A percentile compares a stretch with the other conserved stretches of the same genome.
phyloP scores from a whole-genome alignment of 2,329 filamentous ascomycete species.

The Hypomyces rosellus region DNA sequence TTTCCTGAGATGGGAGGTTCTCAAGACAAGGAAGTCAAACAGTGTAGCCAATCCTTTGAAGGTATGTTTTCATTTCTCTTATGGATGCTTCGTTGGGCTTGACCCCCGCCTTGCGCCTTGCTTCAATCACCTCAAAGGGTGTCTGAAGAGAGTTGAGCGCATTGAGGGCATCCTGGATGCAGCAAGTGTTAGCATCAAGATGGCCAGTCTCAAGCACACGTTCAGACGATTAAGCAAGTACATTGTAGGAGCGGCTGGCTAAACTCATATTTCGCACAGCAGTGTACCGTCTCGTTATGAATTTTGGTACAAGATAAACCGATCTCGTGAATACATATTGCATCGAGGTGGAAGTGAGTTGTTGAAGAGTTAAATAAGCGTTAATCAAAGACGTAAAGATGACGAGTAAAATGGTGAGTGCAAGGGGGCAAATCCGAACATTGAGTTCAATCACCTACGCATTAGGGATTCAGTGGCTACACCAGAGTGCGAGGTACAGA shows the following conservation, averaged over 20 bases:
- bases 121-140: constrained; percentile 74
- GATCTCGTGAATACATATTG: constrained; percentile 26
- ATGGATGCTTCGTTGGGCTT: constrained; percentile 64
- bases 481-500: no score
- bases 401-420: neutral
- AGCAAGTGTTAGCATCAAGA: neutral
- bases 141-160: constrained; percentile 87
- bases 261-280: constrained; percentile 23
- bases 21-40: constrained; percentile 26
- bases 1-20: neutral
- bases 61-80: constrained; percentile 73
- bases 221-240: constrained; percentile 14
- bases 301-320: constrained; percentile 16
- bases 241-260: constrained; percentile 28
- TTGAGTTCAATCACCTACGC: no score
- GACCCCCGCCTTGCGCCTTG: constrained; percentile 67
- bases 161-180: constrained; percentile 68
- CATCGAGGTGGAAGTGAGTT: constrained; percentile 20
- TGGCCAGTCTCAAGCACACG: no score
- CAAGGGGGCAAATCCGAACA: no score
- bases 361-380: neutral
- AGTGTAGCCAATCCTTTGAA: constrained; percentile 71
- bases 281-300: constrained; percentile 13
- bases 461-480: no score
- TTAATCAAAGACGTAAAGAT: neutral